phyloP scores from a whole-genome alignment of 306 rosid species.

The Ormosia semicastrata region DNA sequence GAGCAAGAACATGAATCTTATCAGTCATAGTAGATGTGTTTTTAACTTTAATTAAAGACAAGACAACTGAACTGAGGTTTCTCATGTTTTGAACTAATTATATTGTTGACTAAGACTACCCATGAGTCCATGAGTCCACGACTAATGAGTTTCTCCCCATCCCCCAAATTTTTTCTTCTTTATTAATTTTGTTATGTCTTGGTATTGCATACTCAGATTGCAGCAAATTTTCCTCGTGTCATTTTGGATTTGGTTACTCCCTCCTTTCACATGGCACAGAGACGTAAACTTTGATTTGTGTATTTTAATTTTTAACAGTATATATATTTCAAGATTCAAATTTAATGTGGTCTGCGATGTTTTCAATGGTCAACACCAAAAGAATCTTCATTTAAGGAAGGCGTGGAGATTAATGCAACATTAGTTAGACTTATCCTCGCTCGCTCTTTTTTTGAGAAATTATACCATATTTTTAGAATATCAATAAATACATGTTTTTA shows the following conservation, averaged over 20 bases:
- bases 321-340: not conserved
- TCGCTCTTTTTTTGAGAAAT: too few relatives aligned
- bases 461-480: too few relatives aligned
- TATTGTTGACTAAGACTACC: conserved; percentile 23
- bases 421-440: not conserved
- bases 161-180: not conserved
- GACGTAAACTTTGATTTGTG: not conserved
- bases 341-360: not conserved
- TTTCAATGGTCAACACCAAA: not conserved
- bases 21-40: conserved; percentile 21
- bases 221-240: not conserved
- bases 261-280: not conserved
- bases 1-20: conserved; percentile 56
- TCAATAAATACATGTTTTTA: too few relatives aligned
- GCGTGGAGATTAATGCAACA: conserved; percentile 1
- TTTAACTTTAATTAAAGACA: conserved; percentile 10
- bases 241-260: not conserved
- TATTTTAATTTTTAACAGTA: too few relatives aligned
- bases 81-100: conserved; percentile 28
- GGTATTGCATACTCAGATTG: not conserved
- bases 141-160: not conserved
- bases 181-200: conserved; percentile 10
- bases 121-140: not conserved
- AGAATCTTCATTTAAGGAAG: conserved; percentile 7
- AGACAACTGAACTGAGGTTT: not conserved